A percentile compares a stretch with the other conserved stretches of the same genome.
Evolutionary conservation across 306 rosid genomes (phyloP).

Genomic region (Inga oerstediana): DNA sequence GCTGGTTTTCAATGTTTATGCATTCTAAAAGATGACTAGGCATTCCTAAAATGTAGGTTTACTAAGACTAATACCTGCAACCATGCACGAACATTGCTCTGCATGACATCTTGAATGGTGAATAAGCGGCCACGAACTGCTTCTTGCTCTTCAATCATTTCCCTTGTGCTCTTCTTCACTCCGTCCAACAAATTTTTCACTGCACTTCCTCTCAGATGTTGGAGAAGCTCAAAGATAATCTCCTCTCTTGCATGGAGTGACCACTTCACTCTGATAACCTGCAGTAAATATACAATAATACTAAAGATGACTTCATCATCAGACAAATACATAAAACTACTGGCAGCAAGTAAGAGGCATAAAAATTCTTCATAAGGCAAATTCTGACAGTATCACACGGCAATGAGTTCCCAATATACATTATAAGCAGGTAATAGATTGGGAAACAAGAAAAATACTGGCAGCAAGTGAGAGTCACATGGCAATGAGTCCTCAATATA

Average conservation of each 20-base stretch:
- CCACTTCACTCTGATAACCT: slow-evolving; percentile 99
- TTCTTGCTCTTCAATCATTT: slow-evolving; percentile 99
- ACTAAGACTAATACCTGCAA: slow-evolving; percentile 62
- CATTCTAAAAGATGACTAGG: background rate
- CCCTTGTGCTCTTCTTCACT: slow-evolving; percentile 68
- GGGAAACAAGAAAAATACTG: too few relatives aligned
- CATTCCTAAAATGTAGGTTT: slow-evolving; percentile 14
- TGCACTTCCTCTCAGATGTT: slow-evolving; percentile 73
- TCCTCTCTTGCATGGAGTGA: slow-evolving; percentile 99
- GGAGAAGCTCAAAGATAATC: slow-evolving; percentile 87
- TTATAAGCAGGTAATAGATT: background rate
- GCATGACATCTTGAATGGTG: slow-evolving; percentile 98
- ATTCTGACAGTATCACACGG: background rate
- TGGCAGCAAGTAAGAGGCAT: background rate
- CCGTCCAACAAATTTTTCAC: slow-evolving; percentile 63
- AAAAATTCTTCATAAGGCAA: background rate
- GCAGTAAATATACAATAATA: slow-evolving; percentile 26
- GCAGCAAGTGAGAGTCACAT: too few relatives aligned
- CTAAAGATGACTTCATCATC: slow-evolving; percentile 10
- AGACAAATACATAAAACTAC: background rate
- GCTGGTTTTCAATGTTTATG: background rate
- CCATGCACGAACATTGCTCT: slow-evolving; percentile 97
- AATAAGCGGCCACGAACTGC: slow-evolving; percentile 95
- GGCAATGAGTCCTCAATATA: too few relatives aligned
- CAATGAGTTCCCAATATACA: background rate